Evolutionary conservation across 2,329 filamentous ascomycete genomes (phyloP), one percentile per base, ranked within the genome.

Genomic region (Alternaria gaisen): DNA sequence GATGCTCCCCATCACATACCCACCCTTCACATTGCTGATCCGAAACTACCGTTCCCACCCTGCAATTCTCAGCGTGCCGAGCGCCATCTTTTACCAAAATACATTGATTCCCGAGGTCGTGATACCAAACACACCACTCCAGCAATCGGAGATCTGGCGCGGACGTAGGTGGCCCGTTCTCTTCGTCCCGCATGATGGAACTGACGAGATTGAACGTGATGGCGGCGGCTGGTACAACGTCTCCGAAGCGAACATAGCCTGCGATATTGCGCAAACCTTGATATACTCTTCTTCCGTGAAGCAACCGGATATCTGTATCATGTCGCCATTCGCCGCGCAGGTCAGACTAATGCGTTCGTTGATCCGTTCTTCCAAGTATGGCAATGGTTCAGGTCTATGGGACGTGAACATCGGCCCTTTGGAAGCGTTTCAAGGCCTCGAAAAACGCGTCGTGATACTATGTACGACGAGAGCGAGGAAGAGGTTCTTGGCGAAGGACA

Each of bases 1-100:
- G 9, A 79, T 80, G 75, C 68, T 80, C 5, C 81, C 80, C 36
- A 79, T 82, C 26, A 67, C 72, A 28, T 76, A 77, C 26, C 79
- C 81, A n/a, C 74, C 81, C 1, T 83, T 83, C 63, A 72, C 77
- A 34, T 80, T 83, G 51, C 71, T 83, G 1, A 77, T 79, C 16
- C 76, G 80, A 28, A 83, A 83, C 65, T 83, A 83, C 67, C 79
- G 82, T 55, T 83, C 81, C 38, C 81, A 83, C 56, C 78, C 80
- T 6, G 75, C 81, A 24, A 83, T 83, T 56, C 73, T 83, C 26
- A 74, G 76, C 14, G 72, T 81, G 5, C 79, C 81, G 3, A 79
- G 73, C 30, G 67, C 73, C 2, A 70, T 82, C 22, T 83, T 83
- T 69, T 83, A 83, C 66, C 68, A 76, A 63, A 78, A 83, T 62